These are phyloP conservation scores for Lepiota venenata DNA, from an alignment of 768 basidiomycete species.

Conservation along the genomic window DNA sequence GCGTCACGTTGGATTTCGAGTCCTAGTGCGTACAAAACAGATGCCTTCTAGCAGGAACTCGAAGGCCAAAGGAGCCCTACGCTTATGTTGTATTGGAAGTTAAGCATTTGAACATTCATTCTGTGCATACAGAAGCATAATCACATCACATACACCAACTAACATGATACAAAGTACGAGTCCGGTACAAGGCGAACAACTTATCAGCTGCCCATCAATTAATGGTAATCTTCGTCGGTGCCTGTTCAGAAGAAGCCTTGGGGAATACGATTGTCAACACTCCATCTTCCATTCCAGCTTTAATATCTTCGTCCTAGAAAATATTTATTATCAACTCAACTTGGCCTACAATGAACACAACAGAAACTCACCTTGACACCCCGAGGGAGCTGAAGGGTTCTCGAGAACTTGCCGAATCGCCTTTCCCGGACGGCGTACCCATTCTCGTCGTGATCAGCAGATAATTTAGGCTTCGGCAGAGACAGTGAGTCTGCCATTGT, in stretches of 20 bases:
- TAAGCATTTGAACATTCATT: too few relatives aligned
- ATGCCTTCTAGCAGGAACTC: too few relatives aligned
- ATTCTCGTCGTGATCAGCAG: slow-evolving; percentile 28
- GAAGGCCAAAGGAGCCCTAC: too few relatives aligned
- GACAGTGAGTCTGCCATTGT: slow-evolving; percentile 45
- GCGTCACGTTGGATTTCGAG: too few relatives aligned
- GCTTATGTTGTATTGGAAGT: too few relatives aligned
- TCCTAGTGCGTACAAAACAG: too few relatives aligned
- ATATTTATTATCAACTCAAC: slow-evolving; percentile 17
- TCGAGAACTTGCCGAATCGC: slow-evolving; percentile 39
- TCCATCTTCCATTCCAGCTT: slow-evolving; percentile 46
- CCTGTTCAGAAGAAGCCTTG: slow-evolving; percentile 34
- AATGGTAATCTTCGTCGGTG: slow-evolving; percentile 30
- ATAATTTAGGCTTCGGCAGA: slow-evolving; percentile 43
- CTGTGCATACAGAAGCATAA: too few relatives aligned
- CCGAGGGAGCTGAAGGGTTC: slow-evolving; percentile 48
- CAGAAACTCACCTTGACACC: slow-evolving; percentile 46
- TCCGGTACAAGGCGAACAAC: too few relatives aligned
- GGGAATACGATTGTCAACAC: slow-evolving; percentile 53
- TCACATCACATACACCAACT: too few relatives aligned
- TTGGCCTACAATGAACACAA: slow-evolving; percentile 20
- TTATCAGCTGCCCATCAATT: slow-evolving; percentile 21
- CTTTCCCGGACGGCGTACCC: slow-evolving; percentile 46
- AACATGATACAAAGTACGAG: too few relatives aligned
- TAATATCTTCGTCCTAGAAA: slow-evolving; percentile 29